These are phyloP conservation scores for Aspergillus biplanus DNA, from an alignment of 495 filamentous ascomycete genomes.

Conservation along the genomic window DNA sequence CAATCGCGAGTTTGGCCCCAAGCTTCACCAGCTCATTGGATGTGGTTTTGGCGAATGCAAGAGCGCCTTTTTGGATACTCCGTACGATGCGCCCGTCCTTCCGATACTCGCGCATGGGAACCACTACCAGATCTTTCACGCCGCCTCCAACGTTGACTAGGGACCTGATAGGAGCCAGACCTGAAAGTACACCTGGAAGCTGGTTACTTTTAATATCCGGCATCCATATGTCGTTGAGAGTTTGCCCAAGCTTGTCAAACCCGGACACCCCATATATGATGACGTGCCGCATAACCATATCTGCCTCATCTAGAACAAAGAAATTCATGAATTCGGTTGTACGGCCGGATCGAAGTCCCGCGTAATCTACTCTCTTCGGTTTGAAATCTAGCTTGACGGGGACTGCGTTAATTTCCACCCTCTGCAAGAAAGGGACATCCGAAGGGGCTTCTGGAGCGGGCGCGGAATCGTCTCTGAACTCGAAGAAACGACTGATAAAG, in stretches of 20 bases:
- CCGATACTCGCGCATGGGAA: slow-evolving; percentile 89
- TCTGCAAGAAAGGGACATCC: slow-evolving; percentile 87
- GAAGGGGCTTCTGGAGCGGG: slow-evolving; percentile 54
- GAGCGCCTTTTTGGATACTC: slow-evolving; percentile 86
- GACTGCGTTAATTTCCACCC: slow-evolving; percentile 82
- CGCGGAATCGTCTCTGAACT: slow-evolving; percentile 83
- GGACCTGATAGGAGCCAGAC: slow-evolving; percentile 85
- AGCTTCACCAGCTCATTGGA: slow-evolving; percentile 88
- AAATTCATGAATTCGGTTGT: slow-evolving; percentile 99
- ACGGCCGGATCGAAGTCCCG: slow-evolving; percentile 91
- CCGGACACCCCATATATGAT: slow-evolving; percentile 92
- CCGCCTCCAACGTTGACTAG: slow-evolving; percentile 89
- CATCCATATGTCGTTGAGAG: slow-evolving; percentile 96
- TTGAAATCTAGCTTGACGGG: slow-evolving; percentile 93
- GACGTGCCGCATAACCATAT: slow-evolving; percentile 83
- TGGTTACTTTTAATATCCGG: slow-evolving; percentile 90
- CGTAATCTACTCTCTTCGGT: slow-evolving; percentile 94
- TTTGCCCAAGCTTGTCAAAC: slow-evolving; percentile 84
- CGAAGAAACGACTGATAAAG: slow-evolving; percentile 96
- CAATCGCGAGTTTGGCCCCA: slow-evolving; percentile 92
- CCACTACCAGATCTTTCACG: slow-evolving; percentile 79
- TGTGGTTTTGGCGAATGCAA: slow-evolving; percentile 88
- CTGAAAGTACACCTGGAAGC: slow-evolving; percentile 84
- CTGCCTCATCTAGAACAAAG: slow-evolving; percentile 84
- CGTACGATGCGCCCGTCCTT: slow-evolving; percentile 93